These are phyloP conservation scores for Lepidium aucheri DNA, from an alignment of 345 rosid species.

Conservation along the genomic window DNA sequence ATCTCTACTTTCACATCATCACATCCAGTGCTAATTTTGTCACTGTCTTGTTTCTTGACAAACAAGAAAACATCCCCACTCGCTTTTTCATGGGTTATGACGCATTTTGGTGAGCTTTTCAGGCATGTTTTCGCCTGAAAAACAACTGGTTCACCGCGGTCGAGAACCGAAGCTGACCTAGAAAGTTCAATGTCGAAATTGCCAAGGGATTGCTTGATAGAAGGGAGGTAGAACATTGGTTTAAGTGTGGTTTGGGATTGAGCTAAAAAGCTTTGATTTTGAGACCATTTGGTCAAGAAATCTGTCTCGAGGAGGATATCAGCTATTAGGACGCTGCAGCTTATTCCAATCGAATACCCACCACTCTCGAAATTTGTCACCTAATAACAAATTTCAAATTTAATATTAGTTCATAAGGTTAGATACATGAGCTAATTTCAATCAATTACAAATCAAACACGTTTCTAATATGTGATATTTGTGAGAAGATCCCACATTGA, in stretches of 20 bases:
- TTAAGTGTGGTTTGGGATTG: neutral
- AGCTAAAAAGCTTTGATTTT: conserved; percentile 36
- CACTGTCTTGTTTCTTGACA: conserved; percentile 30
- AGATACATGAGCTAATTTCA: no score
- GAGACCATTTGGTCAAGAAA: conserved; percentile 51
- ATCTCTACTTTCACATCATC: conserved; percentile 29
- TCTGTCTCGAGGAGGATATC: conserved; percentile 36
- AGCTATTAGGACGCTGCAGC: conserved; percentile 66
- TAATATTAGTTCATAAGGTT: no score
- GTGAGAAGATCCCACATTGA: no score
- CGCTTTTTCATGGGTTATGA: conserved; percentile 16
- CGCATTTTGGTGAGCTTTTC: conserved; percentile 25
- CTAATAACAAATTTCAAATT: conserved; percentile 35
- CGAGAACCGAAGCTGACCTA: conserved; percentile 28
- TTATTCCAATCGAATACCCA: conserved; percentile 79
- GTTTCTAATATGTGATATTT: no score
- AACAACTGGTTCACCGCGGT: conserved; percentile 27
- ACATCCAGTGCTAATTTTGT: neutral
- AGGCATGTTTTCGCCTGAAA: conserved; percentile 19
- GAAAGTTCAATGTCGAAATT: neutral
- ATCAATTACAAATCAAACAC: no score
- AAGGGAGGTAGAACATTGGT: conserved; percentile 53
- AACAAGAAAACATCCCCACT: conserved; percentile 28
- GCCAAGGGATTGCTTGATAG: conserved; percentile 12
- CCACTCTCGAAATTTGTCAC: conserved; percentile 82